Percentiles rank a stretch among this genome's conserved stretches.
These are phyloP conservation scores for Gracilariopsis chorda DNA, from an alignment of 23 red algal species.

Conservation along the genomic window DNA sequence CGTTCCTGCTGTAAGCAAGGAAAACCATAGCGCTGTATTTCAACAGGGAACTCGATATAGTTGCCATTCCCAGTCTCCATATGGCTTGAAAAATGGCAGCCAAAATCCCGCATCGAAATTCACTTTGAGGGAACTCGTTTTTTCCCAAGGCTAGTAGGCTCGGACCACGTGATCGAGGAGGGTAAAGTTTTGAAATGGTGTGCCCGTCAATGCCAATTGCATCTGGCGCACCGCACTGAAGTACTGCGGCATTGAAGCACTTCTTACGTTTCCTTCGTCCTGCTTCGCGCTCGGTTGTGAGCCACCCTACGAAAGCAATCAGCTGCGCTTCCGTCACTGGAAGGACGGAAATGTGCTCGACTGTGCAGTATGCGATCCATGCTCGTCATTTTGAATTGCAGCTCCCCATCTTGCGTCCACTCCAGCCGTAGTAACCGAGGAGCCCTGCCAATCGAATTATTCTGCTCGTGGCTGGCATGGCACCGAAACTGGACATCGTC, in stretches of 20 bases:
- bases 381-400: not conserved
- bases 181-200: not conserved
- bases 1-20: not conserved
- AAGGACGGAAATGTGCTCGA: not conserved
- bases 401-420: too few species aligned
- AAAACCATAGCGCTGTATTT: not conserved
- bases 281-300: not conserved
- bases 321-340: slow-evolving; percentile 7
- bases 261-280: not conserved
- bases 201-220: not conserved
- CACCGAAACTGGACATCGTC: too few species aligned
- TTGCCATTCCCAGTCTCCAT: slow-evolving; percentile 3
- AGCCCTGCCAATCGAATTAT: too few species aligned
- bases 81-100: not conserved
- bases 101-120: not conserved
- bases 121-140: not conserved
- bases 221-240: not conserved
- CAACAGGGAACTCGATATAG: not conserved
- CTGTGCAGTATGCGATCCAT: not conserved
- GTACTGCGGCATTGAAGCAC: not conserved
- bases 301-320: not conserved
- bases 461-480: too few species aligned
- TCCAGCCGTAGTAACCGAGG: too few species aligned
- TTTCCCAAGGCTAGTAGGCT: not conserved
- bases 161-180: not conserved